These are phyloP conservation scores for Micractinium sp. DNA, from an alignment of 139 green algal species.

Conservation along the genomic window DNA sequence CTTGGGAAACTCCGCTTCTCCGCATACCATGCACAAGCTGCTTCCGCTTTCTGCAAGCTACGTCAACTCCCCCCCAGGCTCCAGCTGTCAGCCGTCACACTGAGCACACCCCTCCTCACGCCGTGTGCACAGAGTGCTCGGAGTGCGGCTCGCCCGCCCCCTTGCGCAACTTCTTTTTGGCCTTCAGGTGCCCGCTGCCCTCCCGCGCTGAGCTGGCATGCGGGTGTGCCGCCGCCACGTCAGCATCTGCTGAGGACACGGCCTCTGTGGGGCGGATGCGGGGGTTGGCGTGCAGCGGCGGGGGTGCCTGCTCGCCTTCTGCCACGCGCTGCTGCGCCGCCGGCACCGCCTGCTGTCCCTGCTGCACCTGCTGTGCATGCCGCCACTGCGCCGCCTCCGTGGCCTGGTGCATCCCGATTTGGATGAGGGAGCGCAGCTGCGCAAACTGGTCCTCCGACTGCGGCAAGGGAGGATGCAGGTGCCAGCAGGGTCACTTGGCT, in stretches of 20 bases:
- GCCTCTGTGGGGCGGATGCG: background rate
- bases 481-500: background rate
- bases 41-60: background rate
- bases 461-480: background rate
- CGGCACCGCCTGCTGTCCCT: background rate
- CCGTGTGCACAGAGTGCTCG: background rate
- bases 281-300: slow-evolving; percentile 2
- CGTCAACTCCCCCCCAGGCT: background rate
- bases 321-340: background rate
- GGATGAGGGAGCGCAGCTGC: slow-evolving; percentile 5
- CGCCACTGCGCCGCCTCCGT: background rate
- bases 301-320: background rate
- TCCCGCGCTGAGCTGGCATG: background rate
- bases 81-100: background rate
- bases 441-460: slow-evolving; percentile 11
- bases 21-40: too few relatives aligned
- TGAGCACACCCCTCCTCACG: background rate
- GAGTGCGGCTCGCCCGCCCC: background rate
- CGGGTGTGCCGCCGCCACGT: background rate
- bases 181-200: background rate
- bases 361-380: background rate
- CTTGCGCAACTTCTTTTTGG: background rate
- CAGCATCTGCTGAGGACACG: background rate
- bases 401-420: background rate
- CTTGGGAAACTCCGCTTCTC: too few relatives aligned